These are phyloP conservation scores for Tolypocladium album DNA, from an alignment of 2,329 filamentous ascomycete species.

Conservation along the genomic window DNA sequence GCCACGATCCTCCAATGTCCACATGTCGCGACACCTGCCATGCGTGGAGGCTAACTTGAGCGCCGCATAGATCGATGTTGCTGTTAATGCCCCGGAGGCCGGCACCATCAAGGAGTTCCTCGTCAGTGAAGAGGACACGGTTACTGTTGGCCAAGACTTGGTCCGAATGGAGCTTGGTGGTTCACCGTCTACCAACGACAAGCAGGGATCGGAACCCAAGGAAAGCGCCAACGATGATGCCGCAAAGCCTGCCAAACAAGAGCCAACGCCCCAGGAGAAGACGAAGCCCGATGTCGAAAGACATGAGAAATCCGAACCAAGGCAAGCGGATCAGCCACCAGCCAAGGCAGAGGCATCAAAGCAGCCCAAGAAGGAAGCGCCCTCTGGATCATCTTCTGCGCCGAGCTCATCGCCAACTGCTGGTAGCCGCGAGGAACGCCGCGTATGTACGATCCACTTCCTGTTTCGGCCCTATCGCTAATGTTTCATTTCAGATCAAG, in stretches of 20 bases:
- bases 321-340: constrained; percentile 17
- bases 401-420: constrained; percentile 16
- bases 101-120: constrained; percentile 88
- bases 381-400: constrained; percentile 9
- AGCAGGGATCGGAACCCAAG: constrained; percentile 19
- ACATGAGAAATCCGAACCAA: constrained; percentile 24
- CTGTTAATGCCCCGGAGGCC: constrained; percentile 86
- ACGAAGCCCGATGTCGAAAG: constrained; percentile 10
- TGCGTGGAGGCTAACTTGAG: constrained; percentile 2
- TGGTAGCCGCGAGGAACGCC: constrained; percentile 77
- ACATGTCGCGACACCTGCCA: background rate
- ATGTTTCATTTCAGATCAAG: constrained; percentile 61
- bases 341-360: constrained; percentile 12
- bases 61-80: constrained; percentile 70
- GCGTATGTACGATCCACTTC: constrained; percentile 44
- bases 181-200: constrained; percentile 27
- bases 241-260: constrained; percentile 10
- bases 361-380: constrained; percentile 15
- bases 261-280: constrained; percentile 14
- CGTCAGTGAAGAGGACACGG: constrained; percentile 88
- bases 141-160: constrained; percentile 86
- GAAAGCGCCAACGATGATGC: constrained; percentile 16
- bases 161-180: constrained; percentile 76
- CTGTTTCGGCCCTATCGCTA: background rate
- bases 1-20: background rate